Evolutionary conservation across 2,329 filamentous ascomycete species (phyloP), one percentile per base, ranked within the genome.

Genomic region (Monosporascus sp.): DNA sequence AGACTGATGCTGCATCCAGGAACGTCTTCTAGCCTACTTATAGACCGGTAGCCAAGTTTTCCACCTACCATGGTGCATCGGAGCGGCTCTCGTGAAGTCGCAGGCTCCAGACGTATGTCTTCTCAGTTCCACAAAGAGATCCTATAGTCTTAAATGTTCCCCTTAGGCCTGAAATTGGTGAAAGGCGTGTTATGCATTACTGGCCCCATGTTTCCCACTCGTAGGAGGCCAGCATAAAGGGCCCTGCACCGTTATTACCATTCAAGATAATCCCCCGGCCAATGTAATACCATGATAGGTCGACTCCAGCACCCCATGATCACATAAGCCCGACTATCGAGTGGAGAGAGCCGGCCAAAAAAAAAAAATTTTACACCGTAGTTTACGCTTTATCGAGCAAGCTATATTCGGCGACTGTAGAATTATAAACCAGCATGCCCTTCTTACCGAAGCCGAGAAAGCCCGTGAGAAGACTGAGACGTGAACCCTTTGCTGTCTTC

Each of bases 141-240:
- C 1, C 5, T 11, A 35, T 14, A 11, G 5, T 14, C 31, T 35
- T 35, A 35, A 35, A 5, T 14, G 31, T 35, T 35, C 4, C 31
- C 31, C 31, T 35, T 5, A 11, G 31, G 11, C 11, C 31, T 4
- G 27, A 35, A 14, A 5, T 11, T 14, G 11, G 31, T 35, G 11
- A 14, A 35, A 35, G 14, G 31, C 31, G 5, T 3, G 1, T 44
- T 24, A 17, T 44, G 41, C 41, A 20, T 25, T 44, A n/a, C 22
- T 44, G 7, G 22, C 20, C 20, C 41, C 41, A 44, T 17, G 41
- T 7, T 24, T 57, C 55, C 55, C 55, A 57, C 50, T 57, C 53
- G 27, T 50, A 49, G 22, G 53, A 49, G 36, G 53, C 53, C 18
- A 57, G 53, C 18, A 57, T 46, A 43, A 46, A 57, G 36, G 55